Conservation (phyloP, 2,329 filamentous ascomycete species). For the Metarhizium humberi region DNA sequence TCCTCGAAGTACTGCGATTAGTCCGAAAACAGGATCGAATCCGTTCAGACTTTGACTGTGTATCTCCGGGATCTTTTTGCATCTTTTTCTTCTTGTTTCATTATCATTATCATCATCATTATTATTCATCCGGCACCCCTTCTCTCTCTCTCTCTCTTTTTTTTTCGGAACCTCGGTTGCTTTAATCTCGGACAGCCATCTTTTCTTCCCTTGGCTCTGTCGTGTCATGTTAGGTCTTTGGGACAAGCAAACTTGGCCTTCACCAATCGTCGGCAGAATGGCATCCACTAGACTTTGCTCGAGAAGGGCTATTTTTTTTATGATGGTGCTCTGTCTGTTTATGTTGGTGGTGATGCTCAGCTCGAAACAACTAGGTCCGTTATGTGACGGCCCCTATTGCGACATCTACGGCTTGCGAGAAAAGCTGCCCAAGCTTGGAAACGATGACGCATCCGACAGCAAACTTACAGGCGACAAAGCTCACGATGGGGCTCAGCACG, state of each 20-base stretch:
- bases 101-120: not conserved
- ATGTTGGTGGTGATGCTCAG: conserved; percentile 23
- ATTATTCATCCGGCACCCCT: too few species aligned
- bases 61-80: not conserved
- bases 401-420: conserved; percentile 4
- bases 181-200: not conserved
- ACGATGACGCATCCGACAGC: not conserved
- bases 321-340: conserved; percentile 18
- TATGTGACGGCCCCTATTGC: conserved; percentile 20
- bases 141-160: not conserved
- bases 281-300: conserved; percentile 17
- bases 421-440: conserved; percentile 4
- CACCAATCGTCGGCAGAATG: conserved; percentile 7
- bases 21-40: not conserved
- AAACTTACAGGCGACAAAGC: not conserved
- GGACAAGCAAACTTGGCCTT: conserved; percentile 3
- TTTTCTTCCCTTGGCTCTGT: not conserved
- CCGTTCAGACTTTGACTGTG: not conserved
- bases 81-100: not conserved
- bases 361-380: conserved; percentile 19
- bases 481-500: not conserved
- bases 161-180: not conserved
- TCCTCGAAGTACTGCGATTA: not conserved
- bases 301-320: conserved; percentile 16
- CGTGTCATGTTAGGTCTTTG: conserved; percentile 4